A percentile compares a stretch with the other conserved stretches of the same genome.
Evolutionary conservation across 805 yeast species (phyloP).

Genomic region (Cyberlindnera saturnus): DNA sequence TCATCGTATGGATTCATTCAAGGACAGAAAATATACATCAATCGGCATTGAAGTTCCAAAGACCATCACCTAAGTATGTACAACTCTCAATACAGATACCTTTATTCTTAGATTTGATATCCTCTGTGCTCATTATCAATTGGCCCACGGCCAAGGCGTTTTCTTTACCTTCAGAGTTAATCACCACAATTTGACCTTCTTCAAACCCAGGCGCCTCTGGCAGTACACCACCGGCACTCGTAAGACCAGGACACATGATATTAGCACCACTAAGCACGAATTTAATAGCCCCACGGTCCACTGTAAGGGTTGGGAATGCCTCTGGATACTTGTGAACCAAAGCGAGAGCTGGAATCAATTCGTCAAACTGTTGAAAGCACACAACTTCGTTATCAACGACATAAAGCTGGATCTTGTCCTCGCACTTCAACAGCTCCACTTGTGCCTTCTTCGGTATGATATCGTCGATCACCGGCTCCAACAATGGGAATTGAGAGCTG

Average conservation of each 20-base stretch:
- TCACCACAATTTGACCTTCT: slow-evolving; percentile 66
- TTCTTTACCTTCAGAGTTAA: slow-evolving; percentile 92
- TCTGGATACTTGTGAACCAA: slow-evolving; percentile 78
- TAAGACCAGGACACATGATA: slow-evolving; percentile 94
- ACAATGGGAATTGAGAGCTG: slow-evolving; percentile 63
- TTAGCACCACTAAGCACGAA: slow-evolving; percentile 94
- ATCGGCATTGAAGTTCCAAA: slow-evolving; percentile 53
- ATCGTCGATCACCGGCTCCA: slow-evolving; percentile 73
- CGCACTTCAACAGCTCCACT: slow-evolving; percentile 76
- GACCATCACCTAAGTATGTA: slow-evolving; percentile 84
- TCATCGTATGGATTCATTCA: slow-evolving; percentile 14
- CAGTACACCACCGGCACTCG: slow-evolving; percentile 75
- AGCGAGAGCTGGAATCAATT: slow-evolving; percentile 67
- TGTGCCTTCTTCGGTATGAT: slow-evolving; percentile 86
- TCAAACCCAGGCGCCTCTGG: slow-evolving; percentile 67
- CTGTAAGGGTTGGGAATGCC: slow-evolving; percentile 80
- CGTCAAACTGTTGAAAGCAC: slow-evolving; percentile 76
- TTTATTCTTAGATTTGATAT: slow-evolving; percentile 74
- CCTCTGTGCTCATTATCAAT: slow-evolving; percentile 81
- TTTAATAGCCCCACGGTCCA: slow-evolving; percentile 94
- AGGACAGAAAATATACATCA: slow-evolving; percentile 18
- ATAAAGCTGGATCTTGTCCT: slow-evolving; percentile 79
- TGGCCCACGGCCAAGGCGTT: slow-evolving; percentile 88
- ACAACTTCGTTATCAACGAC: slow-evolving; percentile 67
- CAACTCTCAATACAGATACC: slow-evolving; percentile 85